These are phyloP conservation scores for Tetrapisispora fleetii DNA, from an alignment of 805 yeast species.

Conservation along the genomic window DNA sequence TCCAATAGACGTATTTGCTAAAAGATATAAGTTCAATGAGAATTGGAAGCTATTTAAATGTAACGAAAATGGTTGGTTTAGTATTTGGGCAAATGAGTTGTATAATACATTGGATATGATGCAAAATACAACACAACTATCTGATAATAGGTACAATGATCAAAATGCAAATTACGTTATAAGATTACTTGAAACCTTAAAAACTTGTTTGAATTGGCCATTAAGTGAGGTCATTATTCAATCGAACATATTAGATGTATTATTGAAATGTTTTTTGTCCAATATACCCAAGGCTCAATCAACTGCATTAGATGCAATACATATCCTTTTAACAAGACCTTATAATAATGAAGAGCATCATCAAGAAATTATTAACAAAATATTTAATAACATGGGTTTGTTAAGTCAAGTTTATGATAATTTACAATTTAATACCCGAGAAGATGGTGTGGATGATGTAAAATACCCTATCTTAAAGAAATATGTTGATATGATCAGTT, in stretches of 20 bases:
- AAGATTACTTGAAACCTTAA: conserved; percentile 68
- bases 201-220: conserved; percentile 88
- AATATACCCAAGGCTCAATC: conserved; percentile 62
- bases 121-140: conserved; percentile 11
- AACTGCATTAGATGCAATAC: conserved; percentile 83
- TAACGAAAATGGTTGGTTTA: conserved; percentile 77
- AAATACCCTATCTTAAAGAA: conserved; percentile 77
- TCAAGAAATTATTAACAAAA: conserved; percentile 65
- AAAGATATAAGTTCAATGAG: conserved; percentile 50
- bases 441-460: conserved; percentile 65
- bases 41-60: conserved; percentile 46
- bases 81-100: conserved; percentile 52
- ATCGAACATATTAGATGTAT: conserved; percentile 53
- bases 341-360: conserved; percentile 62
- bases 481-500: conserved; percentile 75
- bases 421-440: conserved; percentile 39
- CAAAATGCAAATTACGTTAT: conserved; percentile 43
- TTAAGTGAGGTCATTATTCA: conserved; percentile 62
- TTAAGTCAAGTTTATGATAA: conserved; percentile 53
- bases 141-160: neutral
- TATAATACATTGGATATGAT: conserved; percentile 34
- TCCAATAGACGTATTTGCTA: conserved; percentile 52
- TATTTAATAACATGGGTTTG: conserved; percentile 71
- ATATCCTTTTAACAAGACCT: conserved; percentile 73
- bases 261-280: conserved; percentile 50